A percentile compares a stretch with the other conserved stretches of the same genome.
phyloP scores from a whole-genome alignment of 176 grass and related monocot species.

The Pontederia paniculata region DNA sequence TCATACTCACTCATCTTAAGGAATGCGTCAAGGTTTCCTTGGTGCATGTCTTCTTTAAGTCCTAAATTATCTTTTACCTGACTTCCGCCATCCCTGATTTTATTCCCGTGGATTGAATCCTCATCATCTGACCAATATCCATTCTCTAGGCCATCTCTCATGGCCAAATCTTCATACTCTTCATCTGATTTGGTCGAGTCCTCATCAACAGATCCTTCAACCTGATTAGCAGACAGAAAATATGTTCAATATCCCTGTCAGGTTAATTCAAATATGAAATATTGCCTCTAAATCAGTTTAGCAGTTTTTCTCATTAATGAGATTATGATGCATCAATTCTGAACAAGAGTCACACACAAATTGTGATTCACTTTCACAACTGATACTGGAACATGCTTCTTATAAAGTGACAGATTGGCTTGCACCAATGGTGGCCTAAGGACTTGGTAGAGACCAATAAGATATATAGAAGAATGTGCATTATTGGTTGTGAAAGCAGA shows the following conservation, averaged over 20 bases:
- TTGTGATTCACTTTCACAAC: no score
- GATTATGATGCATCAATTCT: no score
- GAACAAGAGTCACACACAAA: no score
- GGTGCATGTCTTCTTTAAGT: conserved; percentile 10
- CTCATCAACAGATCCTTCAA: conserved; percentile 89
- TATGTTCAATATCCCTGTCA: background rate
- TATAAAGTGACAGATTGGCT: no score
- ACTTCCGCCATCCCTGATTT: conserved; percentile 2
- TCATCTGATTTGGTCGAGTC: conserved; percentile 77
- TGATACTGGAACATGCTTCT: no score
- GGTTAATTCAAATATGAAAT: no score
- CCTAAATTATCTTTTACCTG: background rate
- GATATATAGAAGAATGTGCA: no score
- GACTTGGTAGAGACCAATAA: no score
- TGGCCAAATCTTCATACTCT: conserved; percentile 76
- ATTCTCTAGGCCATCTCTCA: conserved; percentile 46
- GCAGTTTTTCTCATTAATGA: no score
- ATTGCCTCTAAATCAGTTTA: no score
- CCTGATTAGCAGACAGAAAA: conserved; percentile 21
- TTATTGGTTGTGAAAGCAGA: no score
- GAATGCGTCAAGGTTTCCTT: conserved; percentile 38
- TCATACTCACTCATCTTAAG: conserved; percentile 32
- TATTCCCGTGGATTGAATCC: conserved; percentile 2
- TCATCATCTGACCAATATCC: conserved; percentile 44
- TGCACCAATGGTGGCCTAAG: no score